Base-by-base conservation (phyloP, 1,284 basidiomycete genomes). In the Rhodofomes roseus region DNA sequence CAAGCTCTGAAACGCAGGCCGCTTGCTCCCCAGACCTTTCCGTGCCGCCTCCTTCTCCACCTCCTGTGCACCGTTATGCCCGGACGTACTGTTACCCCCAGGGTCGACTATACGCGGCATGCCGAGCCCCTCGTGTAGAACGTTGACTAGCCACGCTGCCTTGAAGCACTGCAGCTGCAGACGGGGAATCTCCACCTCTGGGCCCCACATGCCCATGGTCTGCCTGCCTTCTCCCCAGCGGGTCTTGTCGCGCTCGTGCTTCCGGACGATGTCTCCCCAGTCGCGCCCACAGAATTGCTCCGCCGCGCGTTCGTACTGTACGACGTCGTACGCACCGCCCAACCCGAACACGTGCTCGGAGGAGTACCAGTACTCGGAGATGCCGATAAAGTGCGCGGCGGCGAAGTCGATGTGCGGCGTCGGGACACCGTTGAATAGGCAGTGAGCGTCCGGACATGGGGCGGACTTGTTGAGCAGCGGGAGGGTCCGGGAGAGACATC, bases 321-420 rank as follows among this genome's bases (percentile, higher is more conserved):
- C 92, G 73, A 93, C 96, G 73, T 99, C 93, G 78, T 98, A 99
- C 7, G 94, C 83, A 1, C 97, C 97, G 14, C 96, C 96, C 1
- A 98, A 82, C 2, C 92, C 92, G 66, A 98, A 95, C 43, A 98
- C 89, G 71, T 98, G 95, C 68, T 98, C 94, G 6, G 95, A 93
- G 29, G 96, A 98, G 77, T 98, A 99, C 96, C 96, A 99, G 73
- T 99, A 99, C 74, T 99, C 97, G 12, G 94, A 96, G 36, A 99
- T 90, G 4, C 97, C 97, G 65, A 99, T 98, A 71, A 99, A 98
- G 62, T 92, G 92, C 22, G 93, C 93, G 31, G 88, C 89, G 46
- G 87, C 85, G 72, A 97, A 98, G 74, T 97, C 92, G 66, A 96
- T 96, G 2, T 86, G 84, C 2, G 94, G 95, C 4, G 96, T 96